Percentiles rank a stretch among this genome's conserved stretches.
phyloP scores from a whole-genome alignment of 2,329 filamentous ascomycete species.

The Cordyceps javanica region DNA sequence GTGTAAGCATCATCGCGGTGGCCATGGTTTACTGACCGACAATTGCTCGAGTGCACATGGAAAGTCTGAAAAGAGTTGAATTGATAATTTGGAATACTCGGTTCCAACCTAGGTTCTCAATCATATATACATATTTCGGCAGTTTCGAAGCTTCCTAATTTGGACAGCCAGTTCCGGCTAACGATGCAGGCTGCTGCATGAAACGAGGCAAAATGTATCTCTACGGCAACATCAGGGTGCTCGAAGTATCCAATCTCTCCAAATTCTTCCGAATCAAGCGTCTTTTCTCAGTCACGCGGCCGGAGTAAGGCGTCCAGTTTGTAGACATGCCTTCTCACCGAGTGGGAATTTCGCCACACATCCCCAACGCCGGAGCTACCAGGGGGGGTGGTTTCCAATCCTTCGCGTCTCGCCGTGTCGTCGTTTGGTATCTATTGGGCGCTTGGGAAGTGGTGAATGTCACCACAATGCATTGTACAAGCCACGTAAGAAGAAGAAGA shows the following conservation, averaged over 20 bases:
- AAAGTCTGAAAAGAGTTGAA: too few species aligned
- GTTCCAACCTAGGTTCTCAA: neutral
- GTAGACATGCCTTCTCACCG: slow-evolving; percentile 5
- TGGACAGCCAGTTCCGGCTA: neutral
- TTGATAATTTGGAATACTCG: too few species aligned
- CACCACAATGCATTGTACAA: slow-evolving; percentile 12
- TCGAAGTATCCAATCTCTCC: neutral
- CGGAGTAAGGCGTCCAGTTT: neutral
- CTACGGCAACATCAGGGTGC: neutral
- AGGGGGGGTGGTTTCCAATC: neutral
- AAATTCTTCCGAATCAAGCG: neutral
- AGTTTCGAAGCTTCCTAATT: neutral
- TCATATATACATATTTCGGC: neutral
- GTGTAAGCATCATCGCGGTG: neutral
- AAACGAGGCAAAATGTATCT: neutral
- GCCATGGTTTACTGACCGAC: neutral
- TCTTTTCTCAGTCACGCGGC: slow-evolving; percentile 6
- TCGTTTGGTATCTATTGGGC: neutral
- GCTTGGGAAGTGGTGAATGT: neutral
- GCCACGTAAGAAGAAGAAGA: neutral
- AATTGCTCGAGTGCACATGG: neutral
- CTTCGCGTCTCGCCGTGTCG: neutral
- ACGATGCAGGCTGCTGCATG: neutral
- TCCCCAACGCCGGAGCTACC: neutral
- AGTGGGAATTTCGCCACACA: neutral